phyloP scores from a whole-genome alignment of 2,329 filamentous ascomycete species.

The Pseudocercospora fuligena region DNA sequence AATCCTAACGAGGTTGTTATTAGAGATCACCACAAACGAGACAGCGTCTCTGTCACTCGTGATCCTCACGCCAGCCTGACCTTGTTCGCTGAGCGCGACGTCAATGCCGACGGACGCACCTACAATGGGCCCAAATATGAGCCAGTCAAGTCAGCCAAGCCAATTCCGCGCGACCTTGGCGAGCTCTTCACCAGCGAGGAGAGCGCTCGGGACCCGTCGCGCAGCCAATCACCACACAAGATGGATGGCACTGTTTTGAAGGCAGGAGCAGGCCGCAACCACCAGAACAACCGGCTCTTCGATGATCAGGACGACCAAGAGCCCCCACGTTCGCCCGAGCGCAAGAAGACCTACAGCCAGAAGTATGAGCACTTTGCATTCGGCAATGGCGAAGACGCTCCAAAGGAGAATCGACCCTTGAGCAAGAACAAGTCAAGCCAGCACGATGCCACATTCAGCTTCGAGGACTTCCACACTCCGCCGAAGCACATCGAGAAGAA shows the following conservation, averaged over 20 bases:
- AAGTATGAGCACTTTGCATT: conserved; percentile 90
- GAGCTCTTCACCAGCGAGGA: conserved; percentile 69
- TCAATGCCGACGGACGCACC: conserved; percentile 57
- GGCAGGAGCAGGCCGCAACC: conserved; percentile 57
- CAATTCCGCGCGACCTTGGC: conserved; percentile 65
- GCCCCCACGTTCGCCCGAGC: conserved; percentile 43
- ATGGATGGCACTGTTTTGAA: conserved; percentile 49
- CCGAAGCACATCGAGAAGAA: conserved; percentile 71
- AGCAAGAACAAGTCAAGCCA: conserved; percentile 43
- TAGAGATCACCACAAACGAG: conserved; percentile 36
- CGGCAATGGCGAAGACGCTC: conserved; percentile 62
- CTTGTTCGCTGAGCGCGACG: conserved; percentile 73
- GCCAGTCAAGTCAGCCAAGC: conserved; percentile 73
- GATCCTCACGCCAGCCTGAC: conserved; percentile 69
- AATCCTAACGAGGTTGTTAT: conserved; percentile 35
- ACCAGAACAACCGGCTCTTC: conserved; percentile 60
- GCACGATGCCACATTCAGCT: conserved; percentile 75
- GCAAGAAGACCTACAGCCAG: conserved; percentile 69
- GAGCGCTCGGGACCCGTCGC: conserved; percentile 37
- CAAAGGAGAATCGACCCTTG: conserved; percentile 36
- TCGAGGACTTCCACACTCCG: conserved; percentile 85
- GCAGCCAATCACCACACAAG: conserved; percentile 42
- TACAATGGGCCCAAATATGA: conserved; percentile 59
- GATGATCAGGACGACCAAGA: conserved; percentile 57
- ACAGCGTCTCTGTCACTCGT: conserved; percentile 43